phyloP scores from a whole-genome alignment of 2,329 filamentous ascomycete species.

The Botrytis sinoallii region DNA sequence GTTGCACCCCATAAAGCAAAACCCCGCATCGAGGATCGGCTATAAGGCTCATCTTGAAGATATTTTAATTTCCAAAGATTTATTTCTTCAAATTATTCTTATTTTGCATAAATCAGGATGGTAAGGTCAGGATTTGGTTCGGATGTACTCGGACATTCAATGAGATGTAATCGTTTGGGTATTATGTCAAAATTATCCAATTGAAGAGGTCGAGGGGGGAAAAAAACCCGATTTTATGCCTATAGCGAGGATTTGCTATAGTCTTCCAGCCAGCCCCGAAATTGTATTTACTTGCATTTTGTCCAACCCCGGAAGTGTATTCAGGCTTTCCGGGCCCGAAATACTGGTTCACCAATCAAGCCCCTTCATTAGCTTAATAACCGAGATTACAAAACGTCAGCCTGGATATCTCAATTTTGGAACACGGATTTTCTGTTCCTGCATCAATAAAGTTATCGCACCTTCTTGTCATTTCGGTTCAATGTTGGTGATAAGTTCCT shows the following conservation, averaged over 20 bases:
- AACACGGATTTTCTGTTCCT: neutral
- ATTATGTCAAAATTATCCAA: neutral
- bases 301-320: constrained; percentile 1
- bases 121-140: neutral
- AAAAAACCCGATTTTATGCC: neutral
- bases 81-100: neutral
- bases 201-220: neutral
- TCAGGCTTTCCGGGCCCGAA: neutral
- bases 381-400: constrained; percentile 12
- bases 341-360: constrained; percentile 10
- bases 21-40: neutral
- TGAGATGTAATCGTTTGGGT: neutral
- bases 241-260: neutral
- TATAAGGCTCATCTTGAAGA: neutral
- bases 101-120: neutral
- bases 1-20: neutral
- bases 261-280: neutral
- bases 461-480: neutral
- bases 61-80: neutral
- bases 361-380: constrained; percentile 12
- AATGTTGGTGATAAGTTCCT: neutral
- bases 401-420: neutral
- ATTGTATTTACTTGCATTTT: neutral
- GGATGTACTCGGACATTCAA: neutral
- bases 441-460: neutral